Percentiles rank a stretch among this genome's conserved stretches.
These are phyloP conservation scores for Tremella mesenterica DNA, from an alignment of 768 basidiomycete genomes.

Conservation along the genomic window DNA sequence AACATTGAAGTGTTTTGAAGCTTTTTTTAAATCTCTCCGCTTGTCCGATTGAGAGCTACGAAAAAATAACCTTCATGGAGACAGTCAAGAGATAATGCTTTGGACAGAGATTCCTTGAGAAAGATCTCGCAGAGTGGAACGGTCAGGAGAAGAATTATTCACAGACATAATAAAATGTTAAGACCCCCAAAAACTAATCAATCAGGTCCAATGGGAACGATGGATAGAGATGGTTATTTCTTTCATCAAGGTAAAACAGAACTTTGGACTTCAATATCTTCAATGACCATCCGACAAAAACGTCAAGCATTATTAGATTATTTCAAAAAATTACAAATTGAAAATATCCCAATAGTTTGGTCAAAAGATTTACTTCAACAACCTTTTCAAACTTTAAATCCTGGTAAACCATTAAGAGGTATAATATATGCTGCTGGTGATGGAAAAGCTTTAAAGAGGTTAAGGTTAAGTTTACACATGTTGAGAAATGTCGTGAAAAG, in stretches of 20 bases:
- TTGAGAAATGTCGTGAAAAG: constrained; percentile 43
- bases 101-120: too few species aligned
- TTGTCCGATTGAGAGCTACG: too few species aligned
- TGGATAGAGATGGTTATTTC: constrained; percentile 32
- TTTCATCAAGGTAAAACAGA: constrained; percentile 38
- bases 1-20: too few species aligned
- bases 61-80: too few species aligned
- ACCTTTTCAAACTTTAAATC: constrained; percentile 1
- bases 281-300: constrained; percentile 31
- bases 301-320: constrained; percentile 33
- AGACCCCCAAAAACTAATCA: not conserved
- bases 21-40: too few species aligned
- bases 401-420: constrained; percentile 19
- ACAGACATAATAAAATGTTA: too few species aligned
- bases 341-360: constrained; percentile 34
- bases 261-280: constrained; percentile 27
- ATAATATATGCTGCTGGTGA: constrained; percentile 38
- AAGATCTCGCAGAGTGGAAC: too few species aligned
- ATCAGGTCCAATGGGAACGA: not conserved
- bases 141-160: too few species aligned
- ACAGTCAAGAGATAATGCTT: too few species aligned
- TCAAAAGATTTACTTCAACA: constrained; percentile 18
- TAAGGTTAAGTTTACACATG: constrained; percentile 44
- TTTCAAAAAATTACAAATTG: constrained; percentile 27
- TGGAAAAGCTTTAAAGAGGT: constrained; percentile 39